Evolutionary conservation across 495 filamentous ascomycete species (phyloP), one percentile per base, ranked within the genome.

Genomic region (Parmelia sp.): DNA sequence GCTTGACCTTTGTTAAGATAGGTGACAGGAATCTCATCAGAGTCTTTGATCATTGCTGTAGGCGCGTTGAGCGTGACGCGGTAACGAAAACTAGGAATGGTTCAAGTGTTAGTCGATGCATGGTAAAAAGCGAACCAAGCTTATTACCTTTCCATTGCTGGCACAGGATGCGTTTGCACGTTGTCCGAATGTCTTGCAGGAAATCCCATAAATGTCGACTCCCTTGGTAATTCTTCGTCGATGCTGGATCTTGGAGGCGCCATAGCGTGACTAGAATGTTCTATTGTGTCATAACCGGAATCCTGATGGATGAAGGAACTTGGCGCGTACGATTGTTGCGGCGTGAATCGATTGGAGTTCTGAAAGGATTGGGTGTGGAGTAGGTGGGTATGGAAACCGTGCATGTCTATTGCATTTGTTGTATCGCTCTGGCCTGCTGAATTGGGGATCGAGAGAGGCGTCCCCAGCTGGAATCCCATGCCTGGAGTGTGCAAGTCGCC

Each of bases 1-100:
- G 89, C 87, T 75, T 97, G 93, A 12, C 92, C 92, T 75, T 98
- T 98, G 74, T 98, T 97, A 19, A 98, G 84, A 72, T 98, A 98
- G 0, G 92, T 96, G 19, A 97, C 84, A 0, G 94, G 94, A 49
- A 96, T 92, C 71, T 97, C 94, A 56, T 91, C 86, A 5, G 83
- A 71, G 65, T 89, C 83, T 71, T 88, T 95, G 68, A 96, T 86
- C 93, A 97, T 97, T n/a, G 93, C 93, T 3, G 93, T 97, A 19
- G 92, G 90, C 1, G 93, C 94, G 72, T 96, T 93, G 57, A 99
- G 77, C 0, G 91, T 91, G 45, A 90, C 87, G 71, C 90, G 86
- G 74, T 90, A 99, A 29, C 95, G 91, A 72, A 97, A 97, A 65
- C 92, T 95, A 23, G 7, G 27, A 14, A 37, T 8, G 8, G 8